Evolutionary conservation across 306 rosid genomes (phyloP).

Genomic region (Cicer cuneatum): DNA sequence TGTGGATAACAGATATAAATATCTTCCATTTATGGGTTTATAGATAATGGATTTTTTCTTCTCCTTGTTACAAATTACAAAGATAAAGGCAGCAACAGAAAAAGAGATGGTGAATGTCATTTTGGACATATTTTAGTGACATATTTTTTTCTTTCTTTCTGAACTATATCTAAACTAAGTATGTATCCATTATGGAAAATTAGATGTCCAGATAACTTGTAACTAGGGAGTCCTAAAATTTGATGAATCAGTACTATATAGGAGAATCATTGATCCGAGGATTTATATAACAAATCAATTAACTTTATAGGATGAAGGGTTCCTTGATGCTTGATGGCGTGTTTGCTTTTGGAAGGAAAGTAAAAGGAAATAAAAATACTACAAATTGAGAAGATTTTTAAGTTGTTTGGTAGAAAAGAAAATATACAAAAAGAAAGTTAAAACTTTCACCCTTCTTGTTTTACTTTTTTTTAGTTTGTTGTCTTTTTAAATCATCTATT

Average conservation of each 20-base stretch:
- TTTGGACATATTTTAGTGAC: not conserved
- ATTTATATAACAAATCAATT: not conserved
- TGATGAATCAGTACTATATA: not conserved
- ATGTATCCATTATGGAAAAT: conserved; percentile 5
- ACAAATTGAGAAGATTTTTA: no score
- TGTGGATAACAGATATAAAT: conserved; percentile 11
- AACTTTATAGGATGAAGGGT: conserved; percentile 14
- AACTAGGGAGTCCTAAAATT: conserved; percentile 1
- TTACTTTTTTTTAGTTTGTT: no score
- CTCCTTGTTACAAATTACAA: not conserved
- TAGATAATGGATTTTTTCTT: conserved; percentile 14
- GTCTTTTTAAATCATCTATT: not conserved
- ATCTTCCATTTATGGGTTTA: conserved; percentile 3
- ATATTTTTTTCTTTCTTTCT: not conserved
- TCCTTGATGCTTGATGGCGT: not conserved
- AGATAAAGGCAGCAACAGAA: conserved; percentile 14
- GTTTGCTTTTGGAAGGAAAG: no score
- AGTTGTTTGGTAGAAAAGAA: not conserved
- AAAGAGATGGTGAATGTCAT: not conserved
- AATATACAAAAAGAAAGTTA: not conserved
- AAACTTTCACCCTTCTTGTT: not conserved
- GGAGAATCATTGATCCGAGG: not conserved
- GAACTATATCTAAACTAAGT: not conserved
- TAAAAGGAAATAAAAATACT: no score
- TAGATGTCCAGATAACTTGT: not conserved